phyloP scores from a whole-genome alignment of 805 yeast species.

The Ogataea pini region DNA sequence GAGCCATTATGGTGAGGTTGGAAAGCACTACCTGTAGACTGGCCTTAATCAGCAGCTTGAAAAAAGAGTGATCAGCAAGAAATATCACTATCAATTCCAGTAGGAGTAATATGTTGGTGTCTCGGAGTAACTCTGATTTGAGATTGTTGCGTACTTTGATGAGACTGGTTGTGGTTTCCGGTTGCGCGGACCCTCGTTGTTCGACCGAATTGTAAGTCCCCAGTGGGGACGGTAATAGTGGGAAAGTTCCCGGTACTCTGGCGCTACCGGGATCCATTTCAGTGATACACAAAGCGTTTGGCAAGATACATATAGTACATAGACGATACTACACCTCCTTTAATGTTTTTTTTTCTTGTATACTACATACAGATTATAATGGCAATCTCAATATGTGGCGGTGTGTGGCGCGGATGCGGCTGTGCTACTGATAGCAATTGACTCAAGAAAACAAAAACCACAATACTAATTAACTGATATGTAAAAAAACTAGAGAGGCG shows the following conservation, averaged over 20 bases:
- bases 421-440: neutral
- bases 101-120: constrained; percentile 18
- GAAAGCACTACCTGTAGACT: constrained; percentile 23
- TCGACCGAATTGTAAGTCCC: neutral
- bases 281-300: too few species aligned
- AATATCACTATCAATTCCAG: constrained; percentile 25
- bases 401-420: neutral
- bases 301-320: too few species aligned
- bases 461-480: neutral
- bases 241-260: constrained; percentile 11
- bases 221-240: neutral
- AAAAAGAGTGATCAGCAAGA: constrained; percentile 28
- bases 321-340: too few species aligned
- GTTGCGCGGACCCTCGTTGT: neutral
- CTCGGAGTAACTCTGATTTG: constrained; percentile 14
- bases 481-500: neutral
- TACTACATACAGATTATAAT: neutral
- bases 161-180: constrained; percentile 5
- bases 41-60: constrained; percentile 23
- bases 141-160: constrained; percentile 22
- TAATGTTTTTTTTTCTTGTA: neutral
- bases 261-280: neutral
- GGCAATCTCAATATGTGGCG: neutral
- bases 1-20: constrained; percentile 17
- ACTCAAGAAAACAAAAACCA: neutral